A percentile compares a stretch with the other conserved stretches of the same genome.
These are phyloP conservation scores for Leucosporidium scottii DNA, from an alignment of 768 basidiomycete species.

Conservation along the genomic window DNA sequence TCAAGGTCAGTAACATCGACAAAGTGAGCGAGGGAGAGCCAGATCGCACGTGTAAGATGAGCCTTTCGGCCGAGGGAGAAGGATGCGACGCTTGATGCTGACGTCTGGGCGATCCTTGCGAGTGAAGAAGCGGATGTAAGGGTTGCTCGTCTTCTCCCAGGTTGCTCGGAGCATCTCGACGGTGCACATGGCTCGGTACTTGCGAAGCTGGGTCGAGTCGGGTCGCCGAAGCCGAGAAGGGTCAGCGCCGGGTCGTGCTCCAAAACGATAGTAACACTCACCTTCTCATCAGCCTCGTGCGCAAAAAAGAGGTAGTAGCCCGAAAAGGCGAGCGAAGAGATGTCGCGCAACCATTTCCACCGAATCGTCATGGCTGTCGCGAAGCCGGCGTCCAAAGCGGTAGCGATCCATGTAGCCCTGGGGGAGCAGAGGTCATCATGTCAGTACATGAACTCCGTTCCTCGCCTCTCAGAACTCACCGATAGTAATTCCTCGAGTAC, in stretches of 20 bases:
- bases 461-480: no score
- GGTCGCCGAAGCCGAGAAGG: not conserved
- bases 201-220: constrained; percentile 59
- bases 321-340: constrained; percentile 77
- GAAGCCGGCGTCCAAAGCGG: constrained; percentile 94
- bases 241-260: not conserved
- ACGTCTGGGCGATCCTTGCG: constrained; percentile 54
- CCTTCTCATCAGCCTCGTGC: constrained; percentile 92
- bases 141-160: constrained; percentile 96
- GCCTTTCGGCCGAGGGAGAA: constrained; percentile 69
- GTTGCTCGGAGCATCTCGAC: constrained; percentile 91
- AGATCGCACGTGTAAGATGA: constrained; percentile 52
- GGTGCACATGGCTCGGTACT: constrained; percentile 85
- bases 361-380: constrained; percentile 89
- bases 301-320: constrained; percentile 81
- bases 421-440: constrained; percentile 73
- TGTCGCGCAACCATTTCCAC: constrained; percentile 82
- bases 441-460: no score
- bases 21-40: no score
- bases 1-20: not conserved
- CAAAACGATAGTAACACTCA: constrained; percentile 40
- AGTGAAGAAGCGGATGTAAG: constrained; percentile 66
- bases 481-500: constrained; percentile 34
- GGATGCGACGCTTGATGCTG: constrained; percentile 61
- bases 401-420: constrained; percentile 89